Evolutionary conservation across 192 early-diverging fungal species (phyloP).

Genomic region (Kappamyces sp.): DNA sequence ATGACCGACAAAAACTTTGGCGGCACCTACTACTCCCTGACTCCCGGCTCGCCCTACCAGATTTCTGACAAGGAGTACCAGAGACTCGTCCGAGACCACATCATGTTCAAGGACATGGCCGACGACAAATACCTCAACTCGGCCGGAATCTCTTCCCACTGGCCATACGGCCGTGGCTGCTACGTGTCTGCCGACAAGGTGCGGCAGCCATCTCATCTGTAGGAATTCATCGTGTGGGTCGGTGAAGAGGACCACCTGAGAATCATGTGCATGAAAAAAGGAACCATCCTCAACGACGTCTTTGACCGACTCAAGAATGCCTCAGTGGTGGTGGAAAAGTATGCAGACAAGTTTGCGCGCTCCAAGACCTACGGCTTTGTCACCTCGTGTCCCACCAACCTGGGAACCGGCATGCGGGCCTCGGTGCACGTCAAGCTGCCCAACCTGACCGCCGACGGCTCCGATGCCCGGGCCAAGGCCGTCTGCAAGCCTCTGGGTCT

Average conservation of each 20-base stretch:
- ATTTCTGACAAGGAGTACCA: slow-evolving; percentile 5
- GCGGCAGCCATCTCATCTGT: too few species aligned
- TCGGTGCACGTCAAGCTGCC: slow-evolving; percentile 10
- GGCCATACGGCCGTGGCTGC: slow-evolving; percentile 14
- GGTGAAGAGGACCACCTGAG: slow-evolving; percentile 13
- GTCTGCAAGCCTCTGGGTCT: slow-evolving; percentile 9
- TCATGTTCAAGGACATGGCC: slow-evolving; percentile 16
- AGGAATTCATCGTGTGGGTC: slow-evolving; percentile 14
- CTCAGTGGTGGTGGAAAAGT: slow-evolving; percentile 12
- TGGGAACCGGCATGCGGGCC: slow-evolving; percentile 12
- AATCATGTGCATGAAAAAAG: slow-evolving; percentile 14
- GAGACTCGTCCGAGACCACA: slow-evolving; percentile 8
- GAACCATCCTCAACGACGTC: slow-evolving; percentile 9
- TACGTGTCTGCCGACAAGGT: slow-evolving; percentile 5
- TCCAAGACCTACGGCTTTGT: slow-evolving; percentile 14
- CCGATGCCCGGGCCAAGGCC: slow-evolving; percentile 9
- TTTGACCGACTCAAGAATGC: slow-evolving; percentile 14
- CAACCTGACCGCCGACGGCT: slow-evolving; percentile 11
- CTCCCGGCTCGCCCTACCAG: slow-evolving; percentile 9
- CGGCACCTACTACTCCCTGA: slow-evolving; percentile 11
- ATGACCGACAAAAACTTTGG: slow-evolving; percentile 5
- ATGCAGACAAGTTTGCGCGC: slow-evolving; percentile 14
- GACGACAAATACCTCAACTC: slow-evolving; percentile 12
- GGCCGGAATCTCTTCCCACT: slow-evolving; percentile 12
- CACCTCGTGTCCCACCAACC: slow-evolving; percentile 6